Percentiles rank a stretch among this genome's conserved stretches.
Evolutionary conservation across 305 asterid species (phyloP).

Genomic region (Solanum hybrid): DNA sequence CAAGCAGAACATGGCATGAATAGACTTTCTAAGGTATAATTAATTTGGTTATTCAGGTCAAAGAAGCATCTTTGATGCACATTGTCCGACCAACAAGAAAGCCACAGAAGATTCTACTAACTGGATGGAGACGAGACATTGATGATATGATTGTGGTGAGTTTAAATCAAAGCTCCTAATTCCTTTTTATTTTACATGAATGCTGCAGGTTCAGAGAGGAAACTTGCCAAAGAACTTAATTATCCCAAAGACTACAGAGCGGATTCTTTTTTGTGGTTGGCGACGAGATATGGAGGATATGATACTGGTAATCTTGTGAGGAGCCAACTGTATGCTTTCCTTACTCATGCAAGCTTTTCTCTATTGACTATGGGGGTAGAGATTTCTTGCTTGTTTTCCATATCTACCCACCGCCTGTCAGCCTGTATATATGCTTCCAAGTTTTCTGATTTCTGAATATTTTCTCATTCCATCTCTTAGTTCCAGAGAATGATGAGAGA

Average conservation of each 20-base stretch:
- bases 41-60: constrained; percentile 90
- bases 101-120: constrained; percentile 95
- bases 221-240: constrained; percentile 55
- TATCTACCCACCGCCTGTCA: constrained; percentile 13
- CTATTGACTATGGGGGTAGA: constrained; percentile 22
- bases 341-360: constrained; percentile 22
- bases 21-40: constrained; percentile 59
- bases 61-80: constrained; percentile 66
- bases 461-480: constrained; percentile 8
- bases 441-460: constrained; percentile 13
- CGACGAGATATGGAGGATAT: constrained; percentile 95
- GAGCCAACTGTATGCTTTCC: constrained; percentile 31
- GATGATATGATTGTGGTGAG: constrained; percentile 99
- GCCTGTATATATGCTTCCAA: constrained; percentile 15
- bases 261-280: constrained; percentile 96
- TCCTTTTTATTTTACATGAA: constrained; percentile 59
- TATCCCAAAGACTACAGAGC: constrained; percentile 58
- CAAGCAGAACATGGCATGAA: constrained; percentile 45
- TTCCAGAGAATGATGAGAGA: constrained; percentile 9
- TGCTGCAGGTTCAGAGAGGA: constrained; percentile 79
- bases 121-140: constrained; percentile 97
- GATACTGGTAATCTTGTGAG: constrained; percentile 63
- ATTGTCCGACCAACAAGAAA: constrained; percentile 67
- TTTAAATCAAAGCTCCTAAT: constrained; percentile 59
- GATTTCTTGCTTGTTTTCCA: constrained; percentile 19